A percentile compares a stretch with the other conserved stretches of the same genome.
Conservation (phyloP, 495 filamentous ascomycete species). For the Chaetomidium leptoderma region DNA sequence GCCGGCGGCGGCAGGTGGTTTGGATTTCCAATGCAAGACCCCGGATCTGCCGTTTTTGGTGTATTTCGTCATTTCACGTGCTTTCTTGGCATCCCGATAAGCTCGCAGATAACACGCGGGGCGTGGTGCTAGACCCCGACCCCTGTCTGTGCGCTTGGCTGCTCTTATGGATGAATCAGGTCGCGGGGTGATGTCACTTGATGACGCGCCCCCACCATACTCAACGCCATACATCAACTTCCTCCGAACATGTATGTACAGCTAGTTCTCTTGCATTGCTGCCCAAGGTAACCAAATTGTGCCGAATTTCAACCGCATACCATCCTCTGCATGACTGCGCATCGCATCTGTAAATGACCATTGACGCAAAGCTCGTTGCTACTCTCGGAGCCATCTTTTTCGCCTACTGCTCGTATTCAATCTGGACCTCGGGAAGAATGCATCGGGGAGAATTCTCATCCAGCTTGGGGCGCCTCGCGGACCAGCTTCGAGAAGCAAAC, state of each 20-base stretch:
- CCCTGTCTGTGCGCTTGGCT: neutral
- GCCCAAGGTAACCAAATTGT: no score
- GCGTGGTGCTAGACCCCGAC: neutral
- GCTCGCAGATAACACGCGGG: neutral
- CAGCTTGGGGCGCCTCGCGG: no score
- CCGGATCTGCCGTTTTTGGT: neutral
- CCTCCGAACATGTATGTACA: no score
- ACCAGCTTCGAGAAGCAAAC: no score
- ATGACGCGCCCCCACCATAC: neutral
- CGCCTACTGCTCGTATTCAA: neutral
- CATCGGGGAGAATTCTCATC: no score
- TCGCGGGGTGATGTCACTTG: constrained; percentile 9
- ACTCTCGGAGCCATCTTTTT: neutral
- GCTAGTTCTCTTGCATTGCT: neutral
- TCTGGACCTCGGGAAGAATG: neutral
- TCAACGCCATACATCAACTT: neutral
- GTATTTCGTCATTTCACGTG: constrained; percentile 37
- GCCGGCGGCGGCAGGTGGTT: constrained; percentile 9
- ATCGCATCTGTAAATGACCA: neutral
- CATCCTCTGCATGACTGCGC: neutral
- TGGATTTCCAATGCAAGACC: neutral
- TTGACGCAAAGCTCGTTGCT: neutral
- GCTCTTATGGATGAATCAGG: neutral
- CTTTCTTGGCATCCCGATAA: constrained; percentile 4
- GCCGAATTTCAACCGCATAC: no score